These are phyloP conservation scores for Diplosphaera chodatii DNA, from an alignment of 139 green algal genomes.

Conservation along the genomic window DNA sequence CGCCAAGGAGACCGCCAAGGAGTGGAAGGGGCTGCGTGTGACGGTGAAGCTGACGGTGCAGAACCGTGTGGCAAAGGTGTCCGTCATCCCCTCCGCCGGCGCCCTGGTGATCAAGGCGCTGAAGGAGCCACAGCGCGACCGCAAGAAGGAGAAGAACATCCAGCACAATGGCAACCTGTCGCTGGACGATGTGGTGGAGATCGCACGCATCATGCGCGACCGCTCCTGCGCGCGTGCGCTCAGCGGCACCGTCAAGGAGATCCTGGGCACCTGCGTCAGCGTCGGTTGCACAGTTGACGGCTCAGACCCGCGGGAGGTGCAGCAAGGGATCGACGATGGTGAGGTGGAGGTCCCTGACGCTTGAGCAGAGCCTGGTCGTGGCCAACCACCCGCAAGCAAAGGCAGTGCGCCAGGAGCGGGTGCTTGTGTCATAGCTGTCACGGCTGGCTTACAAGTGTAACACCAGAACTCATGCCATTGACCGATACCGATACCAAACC, in stretches of 20 bases:
- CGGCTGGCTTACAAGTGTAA: too few species aligned
- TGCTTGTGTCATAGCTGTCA: too few species aligned
- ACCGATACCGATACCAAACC: too few species aligned
- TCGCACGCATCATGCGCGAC: conserved; percentile 91
- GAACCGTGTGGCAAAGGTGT: conserved; percentile 97
- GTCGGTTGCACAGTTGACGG: conserved; percentile 15
- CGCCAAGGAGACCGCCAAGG: conserved; percentile 98
- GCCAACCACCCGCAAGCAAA: too few species aligned
- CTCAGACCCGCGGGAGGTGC: too few species aligned
- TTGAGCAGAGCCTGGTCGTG: too few species aligned
- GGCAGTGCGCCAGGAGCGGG: too few species aligned
- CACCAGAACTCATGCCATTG: too few species aligned
- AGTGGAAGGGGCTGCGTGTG: conserved; percentile 98
- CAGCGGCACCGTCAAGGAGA: conserved; percentile 95
- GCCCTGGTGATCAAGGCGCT: conserved; percentile 98
- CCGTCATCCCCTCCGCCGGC: conserved; percentile 91
- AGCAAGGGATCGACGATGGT: conserved; percentile 60
- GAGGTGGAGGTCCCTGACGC: conserved; percentile 72
- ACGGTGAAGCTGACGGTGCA: conserved; percentile 98
- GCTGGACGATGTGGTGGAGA: conserved; percentile 92
- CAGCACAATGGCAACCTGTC: conserved; percentile 94
- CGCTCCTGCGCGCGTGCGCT: conserved; percentile 86
- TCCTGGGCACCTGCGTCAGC: conserved; percentile 90
- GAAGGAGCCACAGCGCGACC: conserved; percentile 90
- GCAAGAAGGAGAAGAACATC: conserved; percentile 99